Conservation (phyloP, 495 filamentous ascomycete species). For the Thozetella sp. region DNA sequence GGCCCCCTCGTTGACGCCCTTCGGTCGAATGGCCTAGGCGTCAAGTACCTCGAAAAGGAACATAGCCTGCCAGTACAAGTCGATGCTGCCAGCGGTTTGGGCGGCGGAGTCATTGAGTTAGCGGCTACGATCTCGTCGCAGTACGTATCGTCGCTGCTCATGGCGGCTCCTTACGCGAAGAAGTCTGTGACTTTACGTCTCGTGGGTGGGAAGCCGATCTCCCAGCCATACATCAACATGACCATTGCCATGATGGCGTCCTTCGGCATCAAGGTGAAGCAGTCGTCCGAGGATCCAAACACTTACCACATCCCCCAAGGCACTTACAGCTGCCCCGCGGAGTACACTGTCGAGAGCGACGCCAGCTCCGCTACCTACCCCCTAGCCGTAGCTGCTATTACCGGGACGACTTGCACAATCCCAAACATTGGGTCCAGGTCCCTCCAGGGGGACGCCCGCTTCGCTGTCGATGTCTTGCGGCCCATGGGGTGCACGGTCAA, state of each 20-base stretch:
- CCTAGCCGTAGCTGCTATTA: conserved; percentile 91
- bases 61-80: conserved; percentile 85
- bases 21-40: conserved; percentile 75
- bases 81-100: conserved; percentile 79
- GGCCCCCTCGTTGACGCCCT: conserved; percentile 93
- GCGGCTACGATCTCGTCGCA: conserved; percentile 95
- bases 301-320: conserved; percentile 94
- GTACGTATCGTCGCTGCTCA: conserved; percentile 94
- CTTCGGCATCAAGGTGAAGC: conserved; percentile 81
- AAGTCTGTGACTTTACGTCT: conserved; percentile 87
- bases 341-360: conserved; percentile 95
- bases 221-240: conserved; percentile 98
- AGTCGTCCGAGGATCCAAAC: conserved; percentile 64
- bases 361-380: conserved; percentile 98
- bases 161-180: conserved; percentile 97
- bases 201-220: conserved; percentile 94
- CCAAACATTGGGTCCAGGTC: conserved; percentile 93
- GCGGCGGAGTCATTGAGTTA: conserved; percentile 88
- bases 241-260: conserved; percentile 96
- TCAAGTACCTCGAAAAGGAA: conserved; percentile 81
- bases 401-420: conserved; percentile 90
- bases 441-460: conserved; percentile 93
- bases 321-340: conserved; percentile 78
- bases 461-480: conserved; percentile 85
- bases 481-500: conserved; percentile 94